Evolutionary conservation across 179 eudicot species (phyloP).

Genomic region (Gypsophila paniculata): DNA sequence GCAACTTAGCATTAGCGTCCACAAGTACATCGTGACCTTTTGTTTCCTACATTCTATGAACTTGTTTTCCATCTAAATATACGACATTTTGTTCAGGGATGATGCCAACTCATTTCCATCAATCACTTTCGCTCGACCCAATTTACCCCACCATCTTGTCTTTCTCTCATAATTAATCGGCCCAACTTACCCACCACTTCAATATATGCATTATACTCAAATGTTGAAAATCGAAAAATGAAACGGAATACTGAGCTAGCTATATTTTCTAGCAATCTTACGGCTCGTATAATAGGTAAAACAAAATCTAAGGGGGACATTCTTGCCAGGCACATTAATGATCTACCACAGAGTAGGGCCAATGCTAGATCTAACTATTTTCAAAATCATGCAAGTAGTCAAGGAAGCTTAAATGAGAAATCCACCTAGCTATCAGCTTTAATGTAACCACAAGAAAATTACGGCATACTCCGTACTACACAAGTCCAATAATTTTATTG

Average conservation of each 20-base stretch:
- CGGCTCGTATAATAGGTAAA: too few relatives aligned
- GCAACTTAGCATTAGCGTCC: neutral
- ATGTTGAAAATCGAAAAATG: too few relatives aligned
- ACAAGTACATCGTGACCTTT: too few relatives aligned
- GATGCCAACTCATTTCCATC: too few relatives aligned
- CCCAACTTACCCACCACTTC: too few relatives aligned
- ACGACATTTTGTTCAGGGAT: too few relatives aligned
- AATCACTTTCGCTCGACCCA: too few relatives aligned
- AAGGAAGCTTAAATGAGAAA: constrained; percentile 1
- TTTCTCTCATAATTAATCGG: too few relatives aligned
- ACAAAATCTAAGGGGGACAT: neutral
- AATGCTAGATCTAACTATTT: neutral
- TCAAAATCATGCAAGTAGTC: neutral
- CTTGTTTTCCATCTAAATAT: too few relatives aligned
- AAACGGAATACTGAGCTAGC: neutral
- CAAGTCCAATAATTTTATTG: neutral
- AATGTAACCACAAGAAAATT: neutral
- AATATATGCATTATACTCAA: too few relatives aligned
- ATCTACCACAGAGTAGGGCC: neutral
- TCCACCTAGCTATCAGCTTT: neutral
- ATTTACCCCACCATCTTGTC: too few relatives aligned
- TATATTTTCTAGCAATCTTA: neutral
- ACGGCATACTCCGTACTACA: neutral
- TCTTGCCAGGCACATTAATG: neutral
- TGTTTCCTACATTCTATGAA: too few relatives aligned